Evolutionary conservation across 768 basidiomycete species (phyloP).

Genomic region (Mycena galopus): DNA sequence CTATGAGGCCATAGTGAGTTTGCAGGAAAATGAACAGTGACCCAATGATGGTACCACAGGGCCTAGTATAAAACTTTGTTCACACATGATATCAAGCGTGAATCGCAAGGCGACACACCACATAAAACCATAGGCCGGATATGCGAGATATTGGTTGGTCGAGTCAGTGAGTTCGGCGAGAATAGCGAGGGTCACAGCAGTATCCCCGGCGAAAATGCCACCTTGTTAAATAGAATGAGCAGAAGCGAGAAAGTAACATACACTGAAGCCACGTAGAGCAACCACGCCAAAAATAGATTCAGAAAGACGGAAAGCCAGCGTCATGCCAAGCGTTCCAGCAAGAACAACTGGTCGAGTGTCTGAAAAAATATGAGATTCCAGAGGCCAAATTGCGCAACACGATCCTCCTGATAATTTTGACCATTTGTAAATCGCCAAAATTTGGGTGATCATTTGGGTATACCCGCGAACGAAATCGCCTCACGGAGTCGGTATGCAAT

Average conservation of each 20-base stretch:
- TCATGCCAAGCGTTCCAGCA: conserved; percentile 62
- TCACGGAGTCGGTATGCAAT: conserved; percentile 68
- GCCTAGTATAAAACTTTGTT: conserved; percentile 48
- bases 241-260: not conserved
- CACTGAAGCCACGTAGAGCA: conserved; percentile 36
- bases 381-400: no score
- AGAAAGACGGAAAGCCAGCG: conserved; percentile 69
- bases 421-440: conserved; percentile 73
- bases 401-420: conserved; percentile 59
- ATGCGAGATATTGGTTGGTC: conserved; percentile 67
- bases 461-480: conserved; percentile 76
- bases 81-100: not conserved
- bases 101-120: conserved; percentile 44
- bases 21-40: not conserved
- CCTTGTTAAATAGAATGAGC: conserved; percentile 48
- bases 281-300: conserved; percentile 60
- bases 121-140: conserved; percentile 68
- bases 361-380: no score
- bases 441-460: conserved; percentile 73
- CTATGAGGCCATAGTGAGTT: not conserved
- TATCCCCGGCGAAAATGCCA: conserved; percentile 71
- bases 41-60: conserved; percentile 69
- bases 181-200: conserved; percentile 71
- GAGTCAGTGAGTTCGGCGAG: conserved; percentile 72
- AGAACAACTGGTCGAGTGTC: conserved; percentile 71